These are phyloP conservation scores for Candida anutae DNA, from an alignment of 1,139 yeast genomes.

Conservation along the genomic window DNA sequence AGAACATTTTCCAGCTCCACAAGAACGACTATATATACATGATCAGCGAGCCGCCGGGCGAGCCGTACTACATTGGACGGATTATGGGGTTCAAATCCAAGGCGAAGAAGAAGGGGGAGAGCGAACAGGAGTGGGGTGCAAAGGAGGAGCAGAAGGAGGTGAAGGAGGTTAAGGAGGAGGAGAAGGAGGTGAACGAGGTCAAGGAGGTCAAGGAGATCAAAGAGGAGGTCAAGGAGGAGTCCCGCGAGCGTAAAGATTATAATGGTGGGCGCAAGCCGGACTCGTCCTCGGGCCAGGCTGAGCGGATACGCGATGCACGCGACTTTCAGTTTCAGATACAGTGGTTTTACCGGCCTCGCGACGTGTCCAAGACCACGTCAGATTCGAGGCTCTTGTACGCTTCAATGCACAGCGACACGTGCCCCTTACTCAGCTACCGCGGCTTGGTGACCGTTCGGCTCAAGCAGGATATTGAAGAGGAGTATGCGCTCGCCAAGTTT, in stretches of 20 bases:
- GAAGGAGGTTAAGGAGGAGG: too few species aligned
- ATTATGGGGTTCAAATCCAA: conserved; percentile 65
- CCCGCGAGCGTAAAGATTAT: neutral
- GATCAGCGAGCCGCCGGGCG: conserved; percentile 92
- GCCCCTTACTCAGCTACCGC: conserved; percentile 70
- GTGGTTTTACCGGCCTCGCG: conserved; percentile 91
- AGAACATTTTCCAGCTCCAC: conserved; percentile 17
- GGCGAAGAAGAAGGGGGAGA: conserved; percentile 5
- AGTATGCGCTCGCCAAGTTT: conserved; percentile 4
- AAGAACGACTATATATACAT: conserved; percentile 73
- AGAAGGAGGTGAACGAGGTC: too few species aligned
- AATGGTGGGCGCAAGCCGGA: conserved; percentile 1
- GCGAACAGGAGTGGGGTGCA: conserved; percentile 1
- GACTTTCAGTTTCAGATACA: conserved; percentile 63
- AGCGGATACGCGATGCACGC: conserved; percentile 32
- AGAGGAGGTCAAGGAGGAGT: neutral
- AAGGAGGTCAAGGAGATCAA: too few species aligned
- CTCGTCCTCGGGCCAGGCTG: too few species aligned
- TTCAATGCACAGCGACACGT: conserved; percentile 79
- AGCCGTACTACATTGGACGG: conserved; percentile 85
- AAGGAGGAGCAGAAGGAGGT: conserved; percentile 1
- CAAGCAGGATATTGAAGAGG: conserved; percentile 53
- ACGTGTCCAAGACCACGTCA: conserved; percentile 56
- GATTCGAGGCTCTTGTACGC: conserved; percentile 78
- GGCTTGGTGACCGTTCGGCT: conserved; percentile 71